Evolutionary conservation across 2,329 filamentous ascomycete species (phyloP).

Genomic region (Calonectria ilicicola): DNA sequence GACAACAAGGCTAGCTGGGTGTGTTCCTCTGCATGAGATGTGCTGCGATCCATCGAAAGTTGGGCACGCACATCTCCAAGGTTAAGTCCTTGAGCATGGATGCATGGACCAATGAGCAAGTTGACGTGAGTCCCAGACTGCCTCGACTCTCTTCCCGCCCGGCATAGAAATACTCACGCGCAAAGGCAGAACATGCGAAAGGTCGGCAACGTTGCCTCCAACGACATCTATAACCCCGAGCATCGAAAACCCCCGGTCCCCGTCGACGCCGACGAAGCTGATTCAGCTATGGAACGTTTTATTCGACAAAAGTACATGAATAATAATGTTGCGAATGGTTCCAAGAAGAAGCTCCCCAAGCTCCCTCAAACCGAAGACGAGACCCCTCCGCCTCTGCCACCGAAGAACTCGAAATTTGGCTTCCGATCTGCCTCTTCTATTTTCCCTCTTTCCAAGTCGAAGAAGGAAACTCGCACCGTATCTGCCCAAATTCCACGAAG

Average conservation of each 20-base stretch:
- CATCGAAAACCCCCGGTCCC: constrained; percentile 87
- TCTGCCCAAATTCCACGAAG: constrained; percentile 43
- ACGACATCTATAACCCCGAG: constrained; percentile 89
- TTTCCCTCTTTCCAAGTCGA: constrained; percentile 72
- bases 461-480: constrained; percentile 60
- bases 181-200: constrained; percentile 86
- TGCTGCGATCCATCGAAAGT: constrained; percentile 92
- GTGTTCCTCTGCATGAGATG: constrained; percentile 99
- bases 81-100: constrained; percentile 99
- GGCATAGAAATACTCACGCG: constrained; percentile 31
- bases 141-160: not conserved
- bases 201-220: constrained; percentile 87
- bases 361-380: constrained; percentile 62
- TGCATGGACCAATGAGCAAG: constrained; percentile 94
- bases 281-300: constrained; percentile 94
- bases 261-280: constrained; percentile 90
- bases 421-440: constrained; percentile 74
- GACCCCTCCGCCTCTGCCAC: constrained; percentile 70
- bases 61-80: constrained; percentile 98
- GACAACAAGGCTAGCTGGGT: constrained; percentile 73
- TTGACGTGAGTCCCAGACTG: constrained; percentile 76
- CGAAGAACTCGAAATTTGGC: constrained; percentile 72
- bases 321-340: constrained; percentile 56
- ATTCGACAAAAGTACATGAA: constrained; percentile 95
- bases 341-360: constrained; percentile 50